Evolutionary conservation across 2,329 filamentous ascomycete species (phyloP), one percentile per base, ranked within the genome.

Genomic region (Cadophora sp.): DNA sequence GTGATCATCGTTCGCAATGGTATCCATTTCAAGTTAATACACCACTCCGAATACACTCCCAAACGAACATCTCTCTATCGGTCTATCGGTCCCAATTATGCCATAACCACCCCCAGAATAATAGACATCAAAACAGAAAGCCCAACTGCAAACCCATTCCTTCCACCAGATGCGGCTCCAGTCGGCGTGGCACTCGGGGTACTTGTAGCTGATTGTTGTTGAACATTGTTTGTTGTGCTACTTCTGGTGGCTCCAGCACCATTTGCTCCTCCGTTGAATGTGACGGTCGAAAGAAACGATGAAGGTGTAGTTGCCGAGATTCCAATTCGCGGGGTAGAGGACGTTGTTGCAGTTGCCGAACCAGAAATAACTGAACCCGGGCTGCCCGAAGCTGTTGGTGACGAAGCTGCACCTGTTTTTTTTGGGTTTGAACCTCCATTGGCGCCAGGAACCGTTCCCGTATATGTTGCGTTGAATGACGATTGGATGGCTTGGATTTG

Each of bases 401-500:
- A n/a, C 22, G 50, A 24, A 6, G 24, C 16, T 22, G 47, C 16
- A 11, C 47, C 33, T 50, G 59, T 53, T 39, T 47, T 53, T 41
- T 16, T 11, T 33, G 39, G 14, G 11, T 24, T 16, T 3, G 50
- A 33, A 33, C 41, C 20, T 6, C 22, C 50, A 30, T 39, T 58
- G 24, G 51, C 48, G 16, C 47, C 48, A 13, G 64, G 64, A n/a
- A 62, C 41, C 9, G 27, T 62, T 6, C 65, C 65, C 2, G 60
- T 64, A 33, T 64, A 68, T 20, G 66, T 65, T 33, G 66, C 66
- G 16, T 68, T 68, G n/a, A 53, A 59, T 3, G 62, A 62, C 6
- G 59, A 59, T 36, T 65, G 39, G 2, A 51, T 27, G 4, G 58
- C 33, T 6, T 55, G 39, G 1, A 47, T 43, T 24, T 22, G 41